Percentiles rank a stretch among this genome's conserved stretches.
Evolutionary conservation across 176 grass and related monocot species (phyloP).

Genomic region (Pharus latifolius): DNA sequence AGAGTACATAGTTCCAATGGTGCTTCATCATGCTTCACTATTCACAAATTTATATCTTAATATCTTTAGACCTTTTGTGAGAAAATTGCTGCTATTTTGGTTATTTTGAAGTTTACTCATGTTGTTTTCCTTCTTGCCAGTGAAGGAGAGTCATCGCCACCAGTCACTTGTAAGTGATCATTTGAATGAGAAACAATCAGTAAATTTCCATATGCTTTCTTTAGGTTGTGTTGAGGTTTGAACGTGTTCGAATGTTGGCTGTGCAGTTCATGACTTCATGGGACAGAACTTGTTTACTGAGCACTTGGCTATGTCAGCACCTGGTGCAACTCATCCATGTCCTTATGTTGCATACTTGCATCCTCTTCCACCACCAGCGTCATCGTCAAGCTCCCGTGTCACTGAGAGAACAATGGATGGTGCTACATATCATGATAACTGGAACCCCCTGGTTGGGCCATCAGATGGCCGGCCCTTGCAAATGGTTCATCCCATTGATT

Average conservation of each 20-base stretch:
- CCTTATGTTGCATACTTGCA: conserved; percentile 42
- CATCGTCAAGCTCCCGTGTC: conserved; percentile 17
- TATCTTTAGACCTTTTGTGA: conserved; percentile 1
- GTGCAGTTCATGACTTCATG: conserved; percentile 48
- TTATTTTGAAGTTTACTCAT: conserved; percentile 3
- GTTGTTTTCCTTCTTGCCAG: conserved; percentile 13
- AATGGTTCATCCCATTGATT: conserved; percentile 21
- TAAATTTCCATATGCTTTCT: not conserved
- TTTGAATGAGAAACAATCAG: not conserved
- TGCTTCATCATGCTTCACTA: not conserved
- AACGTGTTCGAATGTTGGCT: not conserved
- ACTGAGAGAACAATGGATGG: conserved; percentile 19
- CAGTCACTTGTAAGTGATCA: conserved; percentile 39
- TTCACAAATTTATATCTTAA: not conserved
- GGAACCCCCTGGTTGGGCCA: conserved; percentile 29
- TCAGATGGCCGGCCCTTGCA: conserved; percentile 10
- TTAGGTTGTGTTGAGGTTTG: not conserved
- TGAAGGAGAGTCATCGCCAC: conserved; percentile 26
- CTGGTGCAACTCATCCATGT: conserved; percentile 14
- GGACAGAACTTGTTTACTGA: conserved; percentile 21
- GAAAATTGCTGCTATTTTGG: not conserved
- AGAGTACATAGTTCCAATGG: not conserved
- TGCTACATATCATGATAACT: conserved; percentile 39
- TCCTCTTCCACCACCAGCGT: not conserved
- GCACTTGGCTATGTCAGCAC: not conserved